Percentiles rank a stretch among this genome's conserved stretches.
Evolutionary conservation across 2,329 filamentous ascomycete genomes (phyloP).

Genomic region (Aspergillus spinulosporus): DNA sequence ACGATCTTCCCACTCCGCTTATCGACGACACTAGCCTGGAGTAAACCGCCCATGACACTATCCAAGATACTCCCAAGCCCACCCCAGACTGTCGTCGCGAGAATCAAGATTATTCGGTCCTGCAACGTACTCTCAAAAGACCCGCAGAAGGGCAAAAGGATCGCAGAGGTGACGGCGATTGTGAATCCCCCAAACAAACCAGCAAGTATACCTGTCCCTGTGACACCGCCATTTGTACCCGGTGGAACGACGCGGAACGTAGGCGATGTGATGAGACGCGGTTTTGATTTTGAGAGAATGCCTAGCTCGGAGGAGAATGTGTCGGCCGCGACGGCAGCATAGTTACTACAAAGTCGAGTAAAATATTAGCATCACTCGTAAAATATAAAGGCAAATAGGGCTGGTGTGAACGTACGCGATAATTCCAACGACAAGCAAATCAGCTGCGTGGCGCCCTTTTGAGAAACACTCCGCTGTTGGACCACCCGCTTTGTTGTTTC

Average conservation of each 20-base stretch:
- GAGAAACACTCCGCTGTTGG: slow-evolving; percentile 39
- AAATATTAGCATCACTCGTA: neutral
- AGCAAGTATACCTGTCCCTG: slow-evolving; percentile 68
- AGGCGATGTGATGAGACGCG: slow-evolving; percentile 81
- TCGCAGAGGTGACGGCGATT: slow-evolving; percentile 66
- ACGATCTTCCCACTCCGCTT: slow-evolving; percentile 81
- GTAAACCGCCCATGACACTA: slow-evolving; percentile 77
- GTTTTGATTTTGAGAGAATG: slow-evolving; percentile 74
- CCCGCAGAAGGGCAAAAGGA: slow-evolving; percentile 69
- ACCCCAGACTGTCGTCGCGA: slow-evolving; percentile 69
- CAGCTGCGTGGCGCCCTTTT: slow-evolving; percentile 32
- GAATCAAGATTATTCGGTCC: slow-evolving; percentile 50
- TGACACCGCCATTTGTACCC: slow-evolving; percentile 93
- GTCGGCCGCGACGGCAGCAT: slow-evolving; percentile 87
- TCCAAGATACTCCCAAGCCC: slow-evolving; percentile 79
- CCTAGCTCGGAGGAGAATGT: slow-evolving; percentile 95
- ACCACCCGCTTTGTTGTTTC: slow-evolving; percentile 8
- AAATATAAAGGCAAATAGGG: no score
- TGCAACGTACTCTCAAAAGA: slow-evolving; percentile 40
- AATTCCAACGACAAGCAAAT: slow-evolving; percentile 43
- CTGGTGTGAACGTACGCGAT: slow-evolving; percentile 36
- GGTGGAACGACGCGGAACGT: slow-evolving; percentile 75
- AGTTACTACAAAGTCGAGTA: slow-evolving; percentile 56
- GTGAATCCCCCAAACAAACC: slow-evolving; percentile 71
- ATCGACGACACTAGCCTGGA: slow-evolving; percentile 86